Base-by-base conservation (phyloP, 108 stramenopile genomes). In the Nitzschia palea region DNA sequence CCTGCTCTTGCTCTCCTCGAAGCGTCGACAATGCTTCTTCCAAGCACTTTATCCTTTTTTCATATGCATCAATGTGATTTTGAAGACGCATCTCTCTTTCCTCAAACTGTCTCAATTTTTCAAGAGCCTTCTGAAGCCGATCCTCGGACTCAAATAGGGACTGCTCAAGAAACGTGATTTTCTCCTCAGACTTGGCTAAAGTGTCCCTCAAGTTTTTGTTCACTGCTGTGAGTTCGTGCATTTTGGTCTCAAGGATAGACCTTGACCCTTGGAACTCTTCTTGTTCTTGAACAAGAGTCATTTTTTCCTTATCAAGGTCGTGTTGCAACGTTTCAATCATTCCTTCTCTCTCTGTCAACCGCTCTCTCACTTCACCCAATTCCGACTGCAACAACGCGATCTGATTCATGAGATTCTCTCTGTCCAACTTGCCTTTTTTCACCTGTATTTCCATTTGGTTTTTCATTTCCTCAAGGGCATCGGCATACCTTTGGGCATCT, bases 91-190 rank as follows among this genome's bases (percentile, higher is more conserved):
- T 53, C 18, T 40, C 34, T 27, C 31, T 25, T n/a, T 63, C 22
- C 30, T 76, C 51, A 23, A 57, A 36, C 44, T 45, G 29, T 14
- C 40, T 29, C 27, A 65, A 30, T 32, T 70, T 56, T 8, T 42
- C 45, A 17, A 58, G 28, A 3, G 76, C 71, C 22, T 76, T 34
- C n/a, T 72, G 47, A 2, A 80, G 71, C 66, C 73, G 70, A 8
- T 56, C 40, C 31, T 80, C 70, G 8, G 71, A 65, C 50, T 71
- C 68, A 6, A 76, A 34, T n/a, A 76, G 43, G 15, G 65, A 22
- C 12, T 80, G 61, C 25, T 67, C 74, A 27, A 79, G 68, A 23
- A 42, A 1, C 37, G 67, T 32, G 30, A 76, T 61, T 32, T 70
- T 62, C 32, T 72, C 52, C 36, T 76, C 60, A 28, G 37, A 64